Base-by-base conservation (phyloP, 371 early-diverging fungal species). In the Mortierella sp. region DNA sequence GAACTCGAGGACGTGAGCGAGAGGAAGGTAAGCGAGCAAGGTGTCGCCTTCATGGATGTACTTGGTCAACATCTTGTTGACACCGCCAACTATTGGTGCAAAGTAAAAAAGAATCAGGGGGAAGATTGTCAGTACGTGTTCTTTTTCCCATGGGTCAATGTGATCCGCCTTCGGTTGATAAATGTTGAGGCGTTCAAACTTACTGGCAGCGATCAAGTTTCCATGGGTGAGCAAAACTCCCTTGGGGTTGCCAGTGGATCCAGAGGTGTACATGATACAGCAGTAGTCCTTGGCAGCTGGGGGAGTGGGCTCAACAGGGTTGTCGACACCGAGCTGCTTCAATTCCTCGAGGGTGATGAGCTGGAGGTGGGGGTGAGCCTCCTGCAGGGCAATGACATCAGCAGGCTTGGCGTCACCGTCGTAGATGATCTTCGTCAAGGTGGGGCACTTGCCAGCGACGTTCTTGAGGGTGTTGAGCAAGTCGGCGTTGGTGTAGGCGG, bases 241-340 rank as follows among this genome's bases (percentile, higher is more conserved):
- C 82, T 96, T 97, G 43, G 96, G 93, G 56, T 82, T 85, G 37
- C 99, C 99, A 7, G 95, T 94, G 2, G 94, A 92, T 47, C 98
- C 99, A 43, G 95, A 95, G 24, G 99, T 97, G 80, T 98, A 99
- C 88, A 96, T 95, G 79, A 99, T 92, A 80, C 96, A 90, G 69
- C 95, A 94, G 48, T 91, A 67, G 67, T 94, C 94, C 51, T 94
- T 90, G 29, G 87, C 81, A 24, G 82, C 85, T 16, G 96, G 92
- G 16, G 86, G 83, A 17, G 78, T 78, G 12, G 90, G 83, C 37
- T 86, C 88, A n/a, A 69, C 78, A 4, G 88, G 90, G 68, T 86
- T 58, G 31, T 87, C 82, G 34, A 79, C 81, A 40, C 95, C 96
- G 39, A 92, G 76, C 17, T 78, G 62, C 46, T 71, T 71, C 41